Percentiles rank a stretch among this genome's conserved stretches.
Conservation (phyloP, 371 early-diverging fungal genomes). For the Mucor irregularis region DNA sequence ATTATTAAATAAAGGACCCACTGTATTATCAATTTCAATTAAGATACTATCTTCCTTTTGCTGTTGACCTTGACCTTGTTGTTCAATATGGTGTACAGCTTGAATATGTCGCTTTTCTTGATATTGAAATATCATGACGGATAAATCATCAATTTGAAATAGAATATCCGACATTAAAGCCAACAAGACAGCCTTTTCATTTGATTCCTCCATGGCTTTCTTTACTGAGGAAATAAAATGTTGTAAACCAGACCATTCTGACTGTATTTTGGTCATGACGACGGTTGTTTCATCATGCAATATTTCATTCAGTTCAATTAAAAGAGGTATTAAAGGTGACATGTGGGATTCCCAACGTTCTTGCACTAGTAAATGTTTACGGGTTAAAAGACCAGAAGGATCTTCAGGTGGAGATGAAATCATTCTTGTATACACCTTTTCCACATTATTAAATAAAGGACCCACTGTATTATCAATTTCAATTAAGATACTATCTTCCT, state of each 20-base stretch:
- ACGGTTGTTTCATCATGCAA: not conserved
- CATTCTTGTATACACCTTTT: conserved; percentile 54
- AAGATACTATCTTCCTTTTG: conserved; percentile 46
- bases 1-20: conserved; percentile 52
- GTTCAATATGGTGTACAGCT: not conserved
- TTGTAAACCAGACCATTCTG: conserved; percentile 50
- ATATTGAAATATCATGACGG: conserved; percentile 42
- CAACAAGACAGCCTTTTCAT: conserved; percentile 18
- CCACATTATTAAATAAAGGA: conserved; percentile 53
- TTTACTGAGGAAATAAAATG: conserved; percentile 42
- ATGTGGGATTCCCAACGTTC: conserved; percentile 54
- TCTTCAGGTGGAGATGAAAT: conserved; percentile 36
- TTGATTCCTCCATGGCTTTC: conserved; percentile 15
- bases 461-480: conserved; percentile 58
- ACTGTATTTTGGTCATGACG: conserved; percentile 40
- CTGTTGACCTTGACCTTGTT: not conserved
- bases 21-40: conserved; percentile 53
- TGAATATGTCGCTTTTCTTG: conserved; percentile 36
- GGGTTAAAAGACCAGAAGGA: conserved; percentile 34
- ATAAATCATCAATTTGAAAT: conserved; percentile 39
- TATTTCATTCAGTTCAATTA: conserved; percentile 16
- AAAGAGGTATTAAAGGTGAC: too few relatives aligned
- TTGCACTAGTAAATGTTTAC: conserved; percentile 38
- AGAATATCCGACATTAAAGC: conserved; percentile 33
- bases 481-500: conserved; percentile 45